Evolutionary conservation across 495 filamentous ascomycete species (phyloP), one percentile per base, ranked within the genome.

Genomic region (Aspergillus hancockii): DNA sequence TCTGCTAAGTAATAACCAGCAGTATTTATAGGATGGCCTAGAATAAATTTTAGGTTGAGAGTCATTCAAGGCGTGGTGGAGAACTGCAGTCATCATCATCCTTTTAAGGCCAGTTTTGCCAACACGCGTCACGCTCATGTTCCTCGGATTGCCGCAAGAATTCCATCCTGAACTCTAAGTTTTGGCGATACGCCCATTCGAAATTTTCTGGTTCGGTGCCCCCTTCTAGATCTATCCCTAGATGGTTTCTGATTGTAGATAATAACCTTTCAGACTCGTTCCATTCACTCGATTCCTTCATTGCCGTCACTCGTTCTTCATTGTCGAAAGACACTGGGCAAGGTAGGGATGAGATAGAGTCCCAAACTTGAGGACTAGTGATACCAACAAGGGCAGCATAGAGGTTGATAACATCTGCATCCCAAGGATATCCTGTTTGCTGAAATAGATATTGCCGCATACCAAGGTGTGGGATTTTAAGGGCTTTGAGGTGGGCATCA

Each of bases 331-430:
- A 18, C 31, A 72, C 67, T 18, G 68, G 68, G 57, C 68, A 76
- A 18, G 23, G 40, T 13, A 53, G 31, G 4, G 67, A 62, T 22
- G 67, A 71, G 31, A 71, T 71, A 1, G 19, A 22, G 45, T 58
- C 62, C 69, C 65, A 74, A 36, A 73, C 62, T 25, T 57, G 57
- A 40, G 69, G 66, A 18, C 56, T 69, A 8, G 69, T 72, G 52
- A 74, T 68, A n/a, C 71, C 67, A 21, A 72, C 67, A 32, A 77
- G 58, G 10, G 67, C 71, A 54, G 65, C 69, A 55, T 69, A 67
- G 38, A 75, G 54, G 41, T 71, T 75, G 19, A 77, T 71, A 18
- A 69, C 21, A 52, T 77, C 71, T 54, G 63, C 69, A 41, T 77
- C 71, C 71, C 62, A 77, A 38, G 72, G 65, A 65, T 67, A 72